These are phyloP conservation scores for Thelonectria discophora DNA, from an alignment of 2,329 filamentous ascomycete genomes.

Conservation along the genomic window DNA sequence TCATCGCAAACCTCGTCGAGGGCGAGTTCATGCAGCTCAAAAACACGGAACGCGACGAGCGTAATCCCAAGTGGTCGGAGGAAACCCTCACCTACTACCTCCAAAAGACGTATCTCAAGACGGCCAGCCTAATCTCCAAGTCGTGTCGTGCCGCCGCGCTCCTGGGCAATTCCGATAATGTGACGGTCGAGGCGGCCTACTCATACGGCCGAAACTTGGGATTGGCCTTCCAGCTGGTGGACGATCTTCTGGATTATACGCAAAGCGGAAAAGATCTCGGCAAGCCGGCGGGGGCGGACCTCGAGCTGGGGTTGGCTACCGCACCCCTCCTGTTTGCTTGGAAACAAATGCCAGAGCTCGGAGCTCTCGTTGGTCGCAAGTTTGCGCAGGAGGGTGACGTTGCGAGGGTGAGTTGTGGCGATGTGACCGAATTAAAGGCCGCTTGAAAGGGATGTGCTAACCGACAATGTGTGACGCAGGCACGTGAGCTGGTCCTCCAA, in stretches of 20 bases:
- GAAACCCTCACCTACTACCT: conserved; percentile 93
- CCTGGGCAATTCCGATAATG: conserved; percentile 77
- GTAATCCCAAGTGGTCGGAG: conserved; percentile 84
- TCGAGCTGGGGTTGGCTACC: conserved; percentile 92
- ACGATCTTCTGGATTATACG: conserved; percentile 98
- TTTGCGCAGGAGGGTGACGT: conserved; percentile 88
- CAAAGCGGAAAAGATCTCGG: conserved; percentile 84
- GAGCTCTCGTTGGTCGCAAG: conserved; percentile 88
- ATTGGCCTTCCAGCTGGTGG: conserved; percentile 94
- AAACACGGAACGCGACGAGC: conserved; percentile 91
- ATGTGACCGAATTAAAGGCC: conserved; percentile 30
- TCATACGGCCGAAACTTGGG: conserved; percentile 92
- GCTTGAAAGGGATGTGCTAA: conserved; percentile 35
- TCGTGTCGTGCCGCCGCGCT: conserved; percentile 91
- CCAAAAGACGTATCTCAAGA: conserved; percentile 98
- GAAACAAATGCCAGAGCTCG: conserved; percentile 86
- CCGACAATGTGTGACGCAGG: conserved; percentile 60
- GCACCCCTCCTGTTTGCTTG: conserved; percentile 95
- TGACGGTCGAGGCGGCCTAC: conserved; percentile 91
- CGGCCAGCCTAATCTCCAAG: conserved; percentile 94
- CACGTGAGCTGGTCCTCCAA: conserved; percentile 81
- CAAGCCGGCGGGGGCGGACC: conserved; percentile 92
- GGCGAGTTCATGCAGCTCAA: conserved; percentile 99
- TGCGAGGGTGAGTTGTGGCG: conserved; percentile 68
- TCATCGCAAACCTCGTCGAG: conserved; percentile 97